A percentile compares a stretch with the other conserved stretches of the same genome.
phyloP scores from a whole-genome alignment of 2,329 filamentous ascomycete genomes.

The Diatrype stigma region DNA sequence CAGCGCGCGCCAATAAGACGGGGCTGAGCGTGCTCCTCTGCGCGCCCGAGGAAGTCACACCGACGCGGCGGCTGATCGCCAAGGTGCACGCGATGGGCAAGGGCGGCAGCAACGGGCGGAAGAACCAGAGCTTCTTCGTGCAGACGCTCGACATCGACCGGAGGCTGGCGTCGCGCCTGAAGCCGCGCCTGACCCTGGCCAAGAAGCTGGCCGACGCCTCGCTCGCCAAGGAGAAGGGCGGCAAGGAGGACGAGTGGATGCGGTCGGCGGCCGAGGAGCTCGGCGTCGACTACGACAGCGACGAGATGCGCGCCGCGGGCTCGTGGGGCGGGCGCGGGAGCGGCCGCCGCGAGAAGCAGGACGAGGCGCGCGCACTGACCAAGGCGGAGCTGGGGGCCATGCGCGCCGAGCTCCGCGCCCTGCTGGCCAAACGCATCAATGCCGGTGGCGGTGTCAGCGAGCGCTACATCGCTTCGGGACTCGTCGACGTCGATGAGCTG shows the following conservation, averaged over 20 bases:
- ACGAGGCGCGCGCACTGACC: slow-evolving; percentile 60
- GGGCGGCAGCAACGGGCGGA: slow-evolving; percentile 20
- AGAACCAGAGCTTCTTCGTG: slow-evolving; percentile 61
- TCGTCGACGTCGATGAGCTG: slow-evolving; percentile 77
- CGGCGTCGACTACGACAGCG: slow-evolving; percentile 88
- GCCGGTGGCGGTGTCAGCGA: slow-evolving; percentile 85
- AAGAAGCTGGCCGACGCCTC: slow-evolving; percentile 80
- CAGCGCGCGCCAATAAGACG: slow-evolving; percentile 73
- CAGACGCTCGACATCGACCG: slow-evolving; percentile 80
- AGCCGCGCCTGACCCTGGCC: slow-evolving; percentile 72
- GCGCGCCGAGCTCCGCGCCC: slow-evolving; percentile 65
- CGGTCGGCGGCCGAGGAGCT: slow-evolving; percentile 83
- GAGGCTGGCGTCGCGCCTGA: slow-evolving; percentile 70
- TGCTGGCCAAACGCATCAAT: slow-evolving; percentile 73
- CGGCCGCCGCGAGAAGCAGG: slow-evolving; percentile 70
- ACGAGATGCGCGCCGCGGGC: slow-evolving; percentile 69
- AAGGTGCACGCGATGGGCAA: slow-evolving; percentile 72
- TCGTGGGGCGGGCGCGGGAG: slow-evolving; percentile 65
- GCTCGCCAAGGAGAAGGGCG: slow-evolving; percentile 82
- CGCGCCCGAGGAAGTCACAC: slow-evolving; percentile 82
- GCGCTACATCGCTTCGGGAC: slow-evolving; percentile 75
- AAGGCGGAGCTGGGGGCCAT: slow-evolving; percentile 71
- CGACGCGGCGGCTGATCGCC: slow-evolving; percentile 75
- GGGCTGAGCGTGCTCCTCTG: slow-evolving; percentile 87
- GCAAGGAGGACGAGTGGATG: slow-evolving; percentile 80